Base-by-base conservation (phyloP, 164 flowering plant species). In the Tetrastigma voinierianum region DNA sequence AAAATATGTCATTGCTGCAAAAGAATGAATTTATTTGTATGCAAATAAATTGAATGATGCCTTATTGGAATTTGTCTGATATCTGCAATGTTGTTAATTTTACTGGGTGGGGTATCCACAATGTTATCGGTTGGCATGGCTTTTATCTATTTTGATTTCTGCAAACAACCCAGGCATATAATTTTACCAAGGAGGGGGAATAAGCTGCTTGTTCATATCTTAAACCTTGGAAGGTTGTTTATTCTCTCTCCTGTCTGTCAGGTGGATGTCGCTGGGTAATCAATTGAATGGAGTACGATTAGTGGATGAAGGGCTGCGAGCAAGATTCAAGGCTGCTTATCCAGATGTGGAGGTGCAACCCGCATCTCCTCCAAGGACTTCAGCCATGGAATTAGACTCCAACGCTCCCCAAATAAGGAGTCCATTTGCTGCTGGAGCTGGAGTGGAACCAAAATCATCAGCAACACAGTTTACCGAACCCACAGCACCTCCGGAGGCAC, bases 201-300 rank as follows among this genome's bases (percentile, higher is more conserved):
- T 25, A 25, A n/a, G n/a, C 6, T n/a, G 10, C 10, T 15, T 0
- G 2, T 55, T 45, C 12, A 9, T 19, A 21, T 6, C 13, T 65
- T 25, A 25, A 25, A 25, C 40, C 40, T 25, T 25, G 40, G 40
- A 25, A 25, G 40, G 40, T 25, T 25, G 40, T 21, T 68, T 40
- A 2, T 25, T 2, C 13, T 54, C 20, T 18, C 25, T 25, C 45
- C 47, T 52, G 19, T 43, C 49, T 59, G 10, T 66, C 80, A 91
- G 98, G 78, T 96, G 99, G 99, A 76, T 96, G 80, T 90, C 99
- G 40, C 93, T 93, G 17, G 99, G 99, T 44, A 96, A 96, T 76
- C 99, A 96, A 66, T 65, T 96, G 74, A 73, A 67, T 20, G 96
- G 99, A 44, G 97, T 81, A 13, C 72, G 97, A 20, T 70, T 93